Base-by-base conservation (phyloP, 208 protist genomes). In the Leishmania major region DNA sequence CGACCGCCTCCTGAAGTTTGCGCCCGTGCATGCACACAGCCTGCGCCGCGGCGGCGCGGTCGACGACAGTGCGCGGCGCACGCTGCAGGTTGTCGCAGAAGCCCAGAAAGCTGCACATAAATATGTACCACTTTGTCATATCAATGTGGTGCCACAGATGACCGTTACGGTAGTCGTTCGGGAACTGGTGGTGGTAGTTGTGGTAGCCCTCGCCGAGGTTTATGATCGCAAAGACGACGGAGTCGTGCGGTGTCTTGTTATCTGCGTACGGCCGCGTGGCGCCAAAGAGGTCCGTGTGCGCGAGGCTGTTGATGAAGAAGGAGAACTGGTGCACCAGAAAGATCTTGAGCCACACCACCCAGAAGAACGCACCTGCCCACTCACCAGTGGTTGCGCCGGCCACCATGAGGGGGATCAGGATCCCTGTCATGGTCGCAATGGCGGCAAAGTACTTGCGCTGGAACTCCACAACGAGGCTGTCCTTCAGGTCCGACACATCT, bases 131-230 rank as follows among this genome's bases (percentile, higher is more conserved):
- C 83, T 97, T 96, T 43, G 94, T 96, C 35, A 93, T 88, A 86
- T 98, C 94, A 77, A 92, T 96, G 81, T 97, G 90, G 80, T 90
- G 90, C 85, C 83, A 92, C 69, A 87, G 86, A 80, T 96, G 85
- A 74, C 93, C 93, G 85, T 96, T 97, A 72, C 93, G 89, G 86
- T 97, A 98, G 86, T 97, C 95, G 73, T 94, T 87, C 35, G 94
- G 88, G 87, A 98, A 98, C 74, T 95, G 92, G 84, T 98, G 96
- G 82, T 98, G 96, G 87, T 93, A 97, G 87, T 98, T 96, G 90
- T 98, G 94, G 89, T 96, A 97, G 59, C 95, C 95, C 88, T 98
- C 95, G 47, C 94, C 94, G 76, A 97, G 91, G 35, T 95, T 92
- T 67, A 94, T 72, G 47, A 97, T 77, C 28, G 92, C 88, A 51